A percentile compares a stretch with the other conserved stretches of the same genome.
Conservation (phyloP, 306 rosid species). For the Argentina anserina region DNA sequence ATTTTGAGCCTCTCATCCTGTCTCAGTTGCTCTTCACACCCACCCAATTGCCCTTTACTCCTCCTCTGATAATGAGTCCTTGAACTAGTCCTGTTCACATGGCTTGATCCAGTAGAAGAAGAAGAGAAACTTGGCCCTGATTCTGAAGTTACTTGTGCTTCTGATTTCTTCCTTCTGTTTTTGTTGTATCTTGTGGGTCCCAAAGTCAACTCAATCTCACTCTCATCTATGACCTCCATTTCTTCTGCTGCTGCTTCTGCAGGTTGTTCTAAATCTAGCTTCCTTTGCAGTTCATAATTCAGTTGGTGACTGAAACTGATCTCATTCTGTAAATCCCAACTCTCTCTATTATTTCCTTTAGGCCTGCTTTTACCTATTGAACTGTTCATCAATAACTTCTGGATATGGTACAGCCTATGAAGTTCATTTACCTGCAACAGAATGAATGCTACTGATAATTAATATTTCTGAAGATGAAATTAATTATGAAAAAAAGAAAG, state of each 20-base stretch:
- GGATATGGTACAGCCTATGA: slow-evolving; percentile 76
- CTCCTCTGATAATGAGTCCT: slow-evolving; percentile 29
- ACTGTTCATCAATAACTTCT: slow-evolving; percentile 72
- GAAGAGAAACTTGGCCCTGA: slow-evolving; percentile 61
- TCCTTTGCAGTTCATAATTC: slow-evolving; percentile 26
- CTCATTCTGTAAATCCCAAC: slow-evolving; percentile 45
- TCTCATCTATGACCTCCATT: slow-evolving; percentile 63
- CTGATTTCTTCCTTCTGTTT: slow-evolving; percentile 43
- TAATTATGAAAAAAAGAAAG: background rate
- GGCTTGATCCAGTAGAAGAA: slow-evolving; percentile 73
- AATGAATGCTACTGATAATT: background rate
- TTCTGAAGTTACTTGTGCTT: slow-evolving; percentile 51
- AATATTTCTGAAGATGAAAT: background rate
- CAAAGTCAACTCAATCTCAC: slow-evolving; percentile 67
- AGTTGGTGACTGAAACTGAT: slow-evolving; percentile 37
- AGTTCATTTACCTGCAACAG: slow-evolving; percentile 69
- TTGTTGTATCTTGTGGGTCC: slow-evolving; percentile 62
- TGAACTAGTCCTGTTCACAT: slow-evolving; percentile 42
- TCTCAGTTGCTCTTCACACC: slow-evolving; percentile 42
- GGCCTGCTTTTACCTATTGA: slow-evolving; percentile 37
- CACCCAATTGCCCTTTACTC: slow-evolving; percentile 15
- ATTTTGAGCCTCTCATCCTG: slow-evolving; percentile 53
- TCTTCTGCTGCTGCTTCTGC: slow-evolving; percentile 27
- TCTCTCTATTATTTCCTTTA: slow-evolving; percentile 30
- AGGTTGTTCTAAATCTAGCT: slow-evolving; percentile 65